Base-by-base conservation (phyloP, 106 monocot genomes). In the Acanthochlamys bracteata region DNA sequence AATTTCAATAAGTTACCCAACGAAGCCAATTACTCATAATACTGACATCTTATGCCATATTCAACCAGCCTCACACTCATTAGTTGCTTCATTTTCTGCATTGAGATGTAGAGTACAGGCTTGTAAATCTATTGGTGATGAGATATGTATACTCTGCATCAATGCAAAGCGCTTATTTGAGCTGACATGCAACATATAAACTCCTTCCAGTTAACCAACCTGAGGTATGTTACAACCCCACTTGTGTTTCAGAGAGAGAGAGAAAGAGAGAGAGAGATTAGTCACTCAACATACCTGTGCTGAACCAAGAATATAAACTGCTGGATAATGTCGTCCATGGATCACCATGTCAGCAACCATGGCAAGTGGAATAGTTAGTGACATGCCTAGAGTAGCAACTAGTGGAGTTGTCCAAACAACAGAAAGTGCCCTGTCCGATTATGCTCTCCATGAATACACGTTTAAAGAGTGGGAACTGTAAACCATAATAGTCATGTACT, bases 331-430 rank as follows among this genome's bases (percentile, higher is more conserved):
- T 22, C 96, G 84, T 16, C 96, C 96, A 75, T 98, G 96, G 64
- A 98, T 83, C 47, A 98, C 57, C 96, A 96, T 96, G 68, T 96
- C 96, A 52, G 96, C 96, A 53, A 96, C 84, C 96, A 98, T 91
- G 27, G 96, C 96, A 49, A 98, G 80, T 22, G 96, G 96, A 65
- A 98, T 91, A 11, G 96, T 98, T 59, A 98, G 79, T 25, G 96
- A 98, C 88, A 98, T 88, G 71, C 91, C 96, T 39, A 98, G 73
- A 7, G 96, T 98, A 53, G 96, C 96, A 39, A 98, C 96, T 70
- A 98, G 73, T 4, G 96, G 96, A 70, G 96, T 98, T 43, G 96
- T 98, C 96, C 96, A 98, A 54, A 98, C 88, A 56, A 98, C 96
- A 69, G 84, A 96, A 7, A 98, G 71, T 45, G 96, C 96, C 96